Percentiles rank a stretch among this genome's conserved stretches.
These are phyloP conservation scores for Penicillium sp. DNA, from an alignment of 2,329 filamentous ascomycete genomes.

Conservation along the genomic window DNA sequence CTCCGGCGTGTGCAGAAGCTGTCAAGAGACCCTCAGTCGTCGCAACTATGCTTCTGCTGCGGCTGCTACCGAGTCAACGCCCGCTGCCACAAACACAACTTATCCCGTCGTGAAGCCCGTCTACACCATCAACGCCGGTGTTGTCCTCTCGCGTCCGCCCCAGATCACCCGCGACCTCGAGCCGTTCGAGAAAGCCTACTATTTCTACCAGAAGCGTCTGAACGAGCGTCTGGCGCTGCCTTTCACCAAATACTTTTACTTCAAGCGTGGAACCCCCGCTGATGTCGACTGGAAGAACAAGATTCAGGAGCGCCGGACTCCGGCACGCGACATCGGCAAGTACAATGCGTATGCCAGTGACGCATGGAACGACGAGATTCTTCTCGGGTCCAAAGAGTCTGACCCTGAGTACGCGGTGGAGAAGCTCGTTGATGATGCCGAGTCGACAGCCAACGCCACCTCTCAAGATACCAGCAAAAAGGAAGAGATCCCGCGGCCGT, in stretches of 20 bases:
- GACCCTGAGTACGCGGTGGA: slow-evolving; percentile 61
- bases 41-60: slow-evolving; percentile 41
- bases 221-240: slow-evolving; percentile 86
- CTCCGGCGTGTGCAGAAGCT: slow-evolving; percentile 41
- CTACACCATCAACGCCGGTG: slow-evolving; percentile 56
- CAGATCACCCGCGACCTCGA: slow-evolving; percentile 77
- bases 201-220: slow-evolving; percentile 93
- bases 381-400: slow-evolving; percentile 65
- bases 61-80: slow-evolving; percentile 35
- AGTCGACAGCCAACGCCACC: slow-evolving; percentile 43
- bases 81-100: slow-evolving; percentile 28
- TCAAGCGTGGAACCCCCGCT: slow-evolving; percentile 79
- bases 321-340: slow-evolving; percentile 76
- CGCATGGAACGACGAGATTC: slow-evolving; percentile 87
- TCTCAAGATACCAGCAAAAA: slow-evolving; percentile 48
- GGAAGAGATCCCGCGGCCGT: slow-evolving; percentile 64
- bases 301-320: slow-evolving; percentile 67
- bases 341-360: slow-evolving; percentile 70
- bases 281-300: slow-evolving; percentile 89
- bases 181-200: slow-evolving; percentile 86
- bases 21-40: slow-evolving; percentile 39
- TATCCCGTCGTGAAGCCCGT: slow-evolving; percentile 32
- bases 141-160: slow-evolving; percentile 83
- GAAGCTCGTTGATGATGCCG: slow-evolving; percentile 68
- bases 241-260: slow-evolving; percentile 90